Evolutionary conservation across 1,284 basidiomycete species (phyloP).

Genomic region (Tremellales sp.): DNA sequence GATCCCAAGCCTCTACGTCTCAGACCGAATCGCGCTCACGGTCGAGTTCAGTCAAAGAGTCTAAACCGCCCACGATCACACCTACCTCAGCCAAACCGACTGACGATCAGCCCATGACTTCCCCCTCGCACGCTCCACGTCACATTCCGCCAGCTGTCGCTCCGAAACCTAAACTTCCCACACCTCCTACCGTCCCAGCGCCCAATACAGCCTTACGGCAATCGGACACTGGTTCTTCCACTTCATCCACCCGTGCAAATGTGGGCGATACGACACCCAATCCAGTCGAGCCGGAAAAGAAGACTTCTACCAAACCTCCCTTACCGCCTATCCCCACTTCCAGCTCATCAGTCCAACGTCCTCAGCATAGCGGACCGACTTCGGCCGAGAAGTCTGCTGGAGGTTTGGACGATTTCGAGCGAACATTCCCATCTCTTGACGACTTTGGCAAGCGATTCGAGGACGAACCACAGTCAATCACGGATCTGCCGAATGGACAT

Average conservation of each 20-base stretch:
- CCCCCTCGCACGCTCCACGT: not conserved
- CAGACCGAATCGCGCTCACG: not conserved
- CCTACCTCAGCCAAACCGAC: not conserved
- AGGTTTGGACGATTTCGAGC: slow-evolving; percentile 27
- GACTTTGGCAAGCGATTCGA: slow-evolving; percentile 44
- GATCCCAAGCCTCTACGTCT: slow-evolving; percentile 3
- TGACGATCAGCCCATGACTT: not conserved
- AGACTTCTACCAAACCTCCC: not conserved
- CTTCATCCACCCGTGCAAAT: not conserved
- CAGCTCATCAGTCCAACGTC: no score
- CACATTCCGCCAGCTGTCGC: not conserved
- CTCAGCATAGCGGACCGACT: no score
- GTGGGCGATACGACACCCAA: not conserved
- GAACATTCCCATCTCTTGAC: slow-evolving; percentile 42
- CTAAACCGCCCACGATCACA: not conserved
- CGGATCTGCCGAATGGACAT: slow-evolving; percentile 15
- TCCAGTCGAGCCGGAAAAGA: not conserved
- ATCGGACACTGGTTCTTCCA: not conserved
- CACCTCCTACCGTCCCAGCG: not conserved
- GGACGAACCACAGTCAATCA: slow-evolving; percentile 7
- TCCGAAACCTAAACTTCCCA: not conserved
- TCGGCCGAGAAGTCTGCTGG: not conserved
- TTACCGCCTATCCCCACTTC: slow-evolving; percentile 1
- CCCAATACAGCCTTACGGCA: not conserved
- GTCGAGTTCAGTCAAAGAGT: not conserved